Percentiles rank a stretch among this genome's conserved stretches.
Conservation (phyloP, 2,329 filamentous ascomycete species). For the Calonectria pauciramosa region DNA sequence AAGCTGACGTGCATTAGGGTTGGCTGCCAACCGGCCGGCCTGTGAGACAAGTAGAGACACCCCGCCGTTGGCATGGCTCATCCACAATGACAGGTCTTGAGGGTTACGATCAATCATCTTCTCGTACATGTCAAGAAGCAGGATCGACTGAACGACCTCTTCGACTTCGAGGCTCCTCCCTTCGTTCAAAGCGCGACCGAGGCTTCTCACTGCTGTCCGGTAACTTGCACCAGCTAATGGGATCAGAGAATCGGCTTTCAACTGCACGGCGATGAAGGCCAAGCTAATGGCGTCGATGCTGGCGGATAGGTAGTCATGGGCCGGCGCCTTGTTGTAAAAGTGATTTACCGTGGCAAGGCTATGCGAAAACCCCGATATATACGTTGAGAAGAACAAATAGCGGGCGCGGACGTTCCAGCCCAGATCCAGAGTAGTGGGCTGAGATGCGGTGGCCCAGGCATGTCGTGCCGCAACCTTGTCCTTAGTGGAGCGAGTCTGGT, state of each 20-base stretch:
- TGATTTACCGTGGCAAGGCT: neutral
- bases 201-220: neutral
- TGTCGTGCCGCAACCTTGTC: slow-evolving; percentile 17
- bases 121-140: slow-evolving; percentile 47
- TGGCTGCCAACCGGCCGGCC: neutral
- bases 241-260: neutral
- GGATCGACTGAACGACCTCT: slow-evolving; percentile 39
- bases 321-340: neutral
- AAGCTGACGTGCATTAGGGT: neutral
- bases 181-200: neutral
- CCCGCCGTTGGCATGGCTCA: slow-evolving; percentile 41
- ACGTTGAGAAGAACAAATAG: neutral
- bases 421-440: neutral
- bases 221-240: slow-evolving; percentile 19
- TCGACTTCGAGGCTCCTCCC: neutral
- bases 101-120: slow-evolving; percentile 40
- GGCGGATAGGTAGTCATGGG: slow-evolving; percentile 29
- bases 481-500: slow-evolving; percentile 36
- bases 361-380: neutral
- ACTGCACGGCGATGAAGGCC: slow-evolving; percentile 37
- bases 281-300: slow-evolving; percentile 44
- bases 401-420: slow-evolving; percentile 8
- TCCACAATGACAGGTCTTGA: slow-evolving; percentile 22
- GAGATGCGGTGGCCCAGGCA: neutral
- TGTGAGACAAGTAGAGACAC: slow-evolving; percentile 34